Evolutionary conservation across 2,329 filamentous ascomycete species (phyloP).

Genomic region (Penicillium sumatraense): DNA sequence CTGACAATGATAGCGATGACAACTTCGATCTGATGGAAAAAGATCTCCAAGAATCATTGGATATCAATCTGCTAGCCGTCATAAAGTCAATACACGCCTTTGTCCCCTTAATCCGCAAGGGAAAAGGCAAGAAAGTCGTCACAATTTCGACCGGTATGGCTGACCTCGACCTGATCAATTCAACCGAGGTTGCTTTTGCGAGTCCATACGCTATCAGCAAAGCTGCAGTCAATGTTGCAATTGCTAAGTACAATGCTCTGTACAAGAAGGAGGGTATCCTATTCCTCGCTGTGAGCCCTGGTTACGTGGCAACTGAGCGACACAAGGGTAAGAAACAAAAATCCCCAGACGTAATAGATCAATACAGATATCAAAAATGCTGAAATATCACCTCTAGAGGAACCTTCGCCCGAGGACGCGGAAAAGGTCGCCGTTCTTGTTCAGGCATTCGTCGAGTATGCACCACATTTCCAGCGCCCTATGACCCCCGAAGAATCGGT

Average conservation of each 20-base stretch:
- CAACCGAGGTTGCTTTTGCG: slow-evolving; percentile 39
- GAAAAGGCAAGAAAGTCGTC: slow-evolving; percentile 60
- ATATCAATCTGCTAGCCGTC: slow-evolving; percentile 50
- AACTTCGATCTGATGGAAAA: slow-evolving; percentile 41
- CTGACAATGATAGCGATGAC: slow-evolving; percentile 27
- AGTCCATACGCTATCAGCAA: slow-evolving; percentile 56
- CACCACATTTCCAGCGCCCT: slow-evolving; percentile 4
- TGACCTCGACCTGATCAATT: slow-evolving; percentile 51
- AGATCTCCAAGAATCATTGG: slow-evolving; percentile 39
- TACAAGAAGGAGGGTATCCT: slow-evolving; percentile 57
- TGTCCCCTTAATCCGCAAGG: slow-evolving; percentile 57
- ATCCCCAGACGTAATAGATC: background rate
- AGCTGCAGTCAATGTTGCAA: slow-evolving; percentile 57
- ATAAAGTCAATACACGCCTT: slow-evolving; percentile 40
- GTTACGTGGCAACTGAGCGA: slow-evolving; percentile 23
- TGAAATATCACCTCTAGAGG: background rate
- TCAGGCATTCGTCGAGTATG: slow-evolving; percentile 1
- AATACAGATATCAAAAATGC: background rate
- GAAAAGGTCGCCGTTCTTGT: background rate
- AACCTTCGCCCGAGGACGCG: background rate
- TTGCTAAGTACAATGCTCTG: slow-evolving; percentile 59
- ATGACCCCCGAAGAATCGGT: background rate
- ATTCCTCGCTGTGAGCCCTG: slow-evolving; percentile 58
- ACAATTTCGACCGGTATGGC: slow-evolving; percentile 55
- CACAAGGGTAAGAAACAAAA: background rate